Evolutionary conservation across 176 grass and related monocot species (phyloP).

Genomic region (Areca catechu): DNA sequence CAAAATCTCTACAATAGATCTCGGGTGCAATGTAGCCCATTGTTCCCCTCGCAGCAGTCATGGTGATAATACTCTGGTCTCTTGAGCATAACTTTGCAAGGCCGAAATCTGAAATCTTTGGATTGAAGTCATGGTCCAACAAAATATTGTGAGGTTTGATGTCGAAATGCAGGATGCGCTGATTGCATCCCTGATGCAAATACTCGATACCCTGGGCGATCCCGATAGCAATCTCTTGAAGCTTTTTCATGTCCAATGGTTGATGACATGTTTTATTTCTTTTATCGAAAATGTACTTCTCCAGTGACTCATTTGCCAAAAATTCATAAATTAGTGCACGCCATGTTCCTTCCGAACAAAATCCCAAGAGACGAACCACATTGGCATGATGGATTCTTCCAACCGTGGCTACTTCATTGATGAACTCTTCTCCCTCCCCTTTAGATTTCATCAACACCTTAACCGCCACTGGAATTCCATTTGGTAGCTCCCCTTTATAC

Average conservation of each 20-base stretch:
- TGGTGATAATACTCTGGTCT: too few relatives aligned
- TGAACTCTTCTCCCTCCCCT: too few relatives aligned
- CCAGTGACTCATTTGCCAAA: conserved; percentile 3
- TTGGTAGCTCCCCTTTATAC: neutral
- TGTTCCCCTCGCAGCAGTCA: too few relatives aligned
- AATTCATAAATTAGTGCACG: conserved; percentile 3
- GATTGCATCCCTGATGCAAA: conserved; percentile 6
- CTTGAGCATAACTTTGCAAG: too few relatives aligned
- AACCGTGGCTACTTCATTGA: neutral
- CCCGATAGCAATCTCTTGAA: neutral
- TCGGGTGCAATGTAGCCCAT: too few relatives aligned
- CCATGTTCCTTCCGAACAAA: neutral
- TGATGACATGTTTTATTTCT: neutral
- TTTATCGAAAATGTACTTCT: conserved; percentile 21
- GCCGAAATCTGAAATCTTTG: too few relatives aligned
- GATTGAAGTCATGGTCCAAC: too few relatives aligned
- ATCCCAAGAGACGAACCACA: too few relatives aligned
- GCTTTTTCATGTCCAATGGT: neutral
- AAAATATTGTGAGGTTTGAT: conserved; percentile 10
- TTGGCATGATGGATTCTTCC: conserved; percentile 4
- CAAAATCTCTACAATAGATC: conserved; percentile 11
- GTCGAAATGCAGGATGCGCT: conserved; percentile 9
- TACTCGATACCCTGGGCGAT: conserved; percentile 5
- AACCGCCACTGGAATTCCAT: too few relatives aligned
- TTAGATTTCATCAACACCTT: too few relatives aligned